Evolutionary conservation across 148 eudicot genomes (phyloP).

Genomic region (Chenopodium quinoa): DNA sequence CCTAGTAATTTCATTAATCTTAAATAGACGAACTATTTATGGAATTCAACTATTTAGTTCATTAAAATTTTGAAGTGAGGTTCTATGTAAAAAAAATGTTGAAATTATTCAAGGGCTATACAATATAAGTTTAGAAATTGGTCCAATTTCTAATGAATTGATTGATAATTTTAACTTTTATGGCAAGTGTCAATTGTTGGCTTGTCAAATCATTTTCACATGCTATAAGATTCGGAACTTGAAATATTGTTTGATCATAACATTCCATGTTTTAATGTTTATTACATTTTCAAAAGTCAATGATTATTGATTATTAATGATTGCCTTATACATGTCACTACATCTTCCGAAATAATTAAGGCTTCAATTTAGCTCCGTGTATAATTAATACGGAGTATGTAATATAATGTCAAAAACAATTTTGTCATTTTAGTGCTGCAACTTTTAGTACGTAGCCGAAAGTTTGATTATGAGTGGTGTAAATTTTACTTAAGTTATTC

Average conservation of each 20-base stretch:
- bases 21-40: too few species aligned
- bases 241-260: not conserved
- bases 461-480: not conserved
- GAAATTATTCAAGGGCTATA: too few species aligned
- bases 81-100: too few species aligned
- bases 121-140: not conserved
- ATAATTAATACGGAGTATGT: too few species aligned
- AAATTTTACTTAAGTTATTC: too few species aligned
- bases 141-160: not conserved
- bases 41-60: too few species aligned
- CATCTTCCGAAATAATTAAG: not conserved
- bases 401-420: not conserved
- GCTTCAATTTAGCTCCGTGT: not conserved
- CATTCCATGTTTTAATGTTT: not conserved
- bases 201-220: slow-evolving; percentile 3
- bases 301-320: not conserved
- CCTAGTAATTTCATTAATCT: too few species aligned
- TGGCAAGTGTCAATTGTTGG: not conserved
- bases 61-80: too few species aligned
- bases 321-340: not conserved
- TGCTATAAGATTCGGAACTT: not conserved
- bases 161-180: not conserved
- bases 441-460: not conserved
- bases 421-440: not conserved
- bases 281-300: not conserved